Conservation (phyloP, 2,329 filamentous ascomycete genomes). For the Diplodia intermedia region DNA sequence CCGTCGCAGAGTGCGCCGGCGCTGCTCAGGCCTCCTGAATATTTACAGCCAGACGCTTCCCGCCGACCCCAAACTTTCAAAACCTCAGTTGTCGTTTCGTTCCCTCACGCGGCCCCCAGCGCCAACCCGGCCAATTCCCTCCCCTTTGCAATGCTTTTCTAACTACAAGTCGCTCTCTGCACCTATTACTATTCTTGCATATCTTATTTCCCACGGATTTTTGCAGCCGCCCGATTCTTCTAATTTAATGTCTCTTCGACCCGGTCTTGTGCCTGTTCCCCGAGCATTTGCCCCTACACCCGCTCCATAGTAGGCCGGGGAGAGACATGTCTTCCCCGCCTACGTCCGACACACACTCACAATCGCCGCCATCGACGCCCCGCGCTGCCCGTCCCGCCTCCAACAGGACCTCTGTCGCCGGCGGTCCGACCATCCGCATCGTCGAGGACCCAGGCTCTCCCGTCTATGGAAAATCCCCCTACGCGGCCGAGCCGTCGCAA, state of each 20-base stretch:
- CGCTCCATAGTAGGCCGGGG: slow-evolving; percentile 13
- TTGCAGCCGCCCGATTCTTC: slow-evolving; percentile 11
- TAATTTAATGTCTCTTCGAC: slow-evolving; percentile 34
- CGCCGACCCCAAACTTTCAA: slow-evolving; percentile 23
- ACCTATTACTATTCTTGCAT: slow-evolving; percentile 29
- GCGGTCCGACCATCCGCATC: slow-evolving; percentile 51
- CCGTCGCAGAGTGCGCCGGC: slow-evolving; percentile 24
- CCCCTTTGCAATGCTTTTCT: slow-evolving; percentile 26
- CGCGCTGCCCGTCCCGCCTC: slow-evolving; percentile 34
- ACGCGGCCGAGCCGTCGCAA: slow-evolving; percentile 50
- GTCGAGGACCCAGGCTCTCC: slow-evolving; percentile 46
- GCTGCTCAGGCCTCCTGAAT: slow-evolving; percentile 29
- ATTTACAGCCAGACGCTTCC: slow-evolving; percentile 27
- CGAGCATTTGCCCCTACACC: slow-evolving; percentile 5
- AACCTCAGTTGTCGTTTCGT: slow-evolving; percentile 29
- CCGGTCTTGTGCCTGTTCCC: slow-evolving; percentile 19
- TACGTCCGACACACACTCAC: slow-evolving; percentile 4
- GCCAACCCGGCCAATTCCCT: slow-evolving; percentile 23
- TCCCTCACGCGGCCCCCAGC: slow-evolving; percentile 22
- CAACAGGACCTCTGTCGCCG: slow-evolving; percentile 45
- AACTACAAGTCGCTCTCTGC: slow-evolving; percentile 26
- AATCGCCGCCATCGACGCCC: slow-evolving; percentile 25
- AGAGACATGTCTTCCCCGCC: slow-evolving; percentile 31
- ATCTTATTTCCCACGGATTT: not conserved
- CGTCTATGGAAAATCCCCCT: slow-evolving; percentile 50